Evolutionary conservation across 2,329 filamentous ascomycete genomes (phyloP).

Genomic region (Aspergillus glaucus): DNA sequence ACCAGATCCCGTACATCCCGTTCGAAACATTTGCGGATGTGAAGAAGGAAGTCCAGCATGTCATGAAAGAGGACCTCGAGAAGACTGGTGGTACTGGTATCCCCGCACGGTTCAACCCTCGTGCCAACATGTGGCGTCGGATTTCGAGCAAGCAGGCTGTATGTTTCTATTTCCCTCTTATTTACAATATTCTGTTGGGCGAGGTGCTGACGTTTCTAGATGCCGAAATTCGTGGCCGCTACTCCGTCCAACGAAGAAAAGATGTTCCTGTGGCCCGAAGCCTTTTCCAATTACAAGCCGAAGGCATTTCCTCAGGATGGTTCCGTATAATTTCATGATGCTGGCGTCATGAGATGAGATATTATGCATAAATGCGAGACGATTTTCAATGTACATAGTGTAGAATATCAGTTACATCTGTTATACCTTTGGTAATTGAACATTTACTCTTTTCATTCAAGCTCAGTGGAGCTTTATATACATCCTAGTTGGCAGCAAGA

Average conservation of each 20-base stretch:
- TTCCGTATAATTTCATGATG: constrained; percentile 8
- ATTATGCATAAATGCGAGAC: neutral
- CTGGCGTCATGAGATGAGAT: constrained; percentile 1
- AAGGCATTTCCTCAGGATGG: constrained; percentile 5
- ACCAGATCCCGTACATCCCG: constrained; percentile 54
- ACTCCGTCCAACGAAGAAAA: constrained; percentile 54
- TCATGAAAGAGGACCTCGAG: constrained; percentile 54
- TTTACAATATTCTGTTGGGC: constrained; percentile 1
- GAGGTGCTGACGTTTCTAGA: constrained; percentile 8
- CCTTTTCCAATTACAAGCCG: constrained; percentile 45
- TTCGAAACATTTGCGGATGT: constrained; percentile 64
- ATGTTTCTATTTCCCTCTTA: constrained; percentile 13
- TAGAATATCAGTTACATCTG: neutral
- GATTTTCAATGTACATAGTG: neutral
- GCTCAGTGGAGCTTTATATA: neutral
- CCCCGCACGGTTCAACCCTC: constrained; percentile 59
- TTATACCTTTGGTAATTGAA: neutral
- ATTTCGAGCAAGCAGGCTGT: constrained; percentile 54
- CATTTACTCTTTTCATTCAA: neutral
- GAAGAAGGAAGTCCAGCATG: constrained; percentile 52
- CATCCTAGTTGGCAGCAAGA: constrained; percentile 7
- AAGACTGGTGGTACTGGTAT: constrained; percentile 56
- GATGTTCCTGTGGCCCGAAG: constrained; percentile 58
- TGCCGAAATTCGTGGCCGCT: constrained; percentile 45
- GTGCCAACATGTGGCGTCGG: constrained; percentile 62